Conservation (phyloP, 768 basidiomycete genomes). For the Hypsizygus marmoreus region DNA sequence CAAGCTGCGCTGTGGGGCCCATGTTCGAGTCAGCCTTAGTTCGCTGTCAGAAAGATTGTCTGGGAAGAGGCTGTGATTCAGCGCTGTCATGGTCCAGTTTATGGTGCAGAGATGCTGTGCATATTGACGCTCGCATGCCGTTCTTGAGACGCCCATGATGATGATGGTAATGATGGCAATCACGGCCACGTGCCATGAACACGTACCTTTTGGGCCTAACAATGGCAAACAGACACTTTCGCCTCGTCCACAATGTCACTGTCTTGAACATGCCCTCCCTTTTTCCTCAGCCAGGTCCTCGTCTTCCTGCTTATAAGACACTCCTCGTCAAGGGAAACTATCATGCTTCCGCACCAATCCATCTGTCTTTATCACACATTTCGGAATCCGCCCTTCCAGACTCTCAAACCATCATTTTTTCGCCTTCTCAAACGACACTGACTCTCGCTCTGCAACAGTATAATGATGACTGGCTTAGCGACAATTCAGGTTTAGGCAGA, state of each 20-base stretch:
- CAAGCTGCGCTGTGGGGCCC: conserved; percentile 12
- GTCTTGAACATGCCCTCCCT: conserved; percentile 32
- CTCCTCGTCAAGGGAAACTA: conserved; percentile 66
- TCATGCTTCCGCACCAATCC: conserved; percentile 69
- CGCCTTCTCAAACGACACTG: conserved; percentile 52
- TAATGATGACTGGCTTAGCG: conserved; percentile 58
- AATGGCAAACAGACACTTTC: background rate
- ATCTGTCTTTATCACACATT: conserved; percentile 58
- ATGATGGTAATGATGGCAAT: background rate
- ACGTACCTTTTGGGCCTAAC: background rate
- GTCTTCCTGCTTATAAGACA: conserved; percentile 55
- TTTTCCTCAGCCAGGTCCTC: conserved; percentile 37
- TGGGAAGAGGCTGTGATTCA: background rate
- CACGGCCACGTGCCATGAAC: background rate
- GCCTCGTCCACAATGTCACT: background rate
- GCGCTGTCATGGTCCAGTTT: background rate
- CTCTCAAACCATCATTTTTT: conserved; percentile 45
- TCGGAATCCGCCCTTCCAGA: conserved; percentile 26
- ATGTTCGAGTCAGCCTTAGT: conserved; percentile 6
- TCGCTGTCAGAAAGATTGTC: background rate
- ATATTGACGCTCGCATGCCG: too few species aligned
- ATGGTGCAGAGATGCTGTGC: conserved; percentile 3
- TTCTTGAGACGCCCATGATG: background rate
- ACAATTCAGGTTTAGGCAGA: conserved; percentile 40
- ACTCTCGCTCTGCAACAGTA: conserved; percentile 42